Percentiles rank a stretch among this genome's conserved stretches.
Evolutionary conservation across 345 rosid genomes (phyloP).

Genomic region (rapeseed (Brassica napus)): Da-Ae NC_063437.1:3633501-3634000

Average conservation of each 20-base stretch:
- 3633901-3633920: background rate
- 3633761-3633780: background rate
- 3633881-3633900: background rate
- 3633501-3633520: background rate
- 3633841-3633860: background rate
- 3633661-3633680: background rate
- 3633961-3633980: background rate
- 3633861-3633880: background rate
- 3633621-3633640: background rate
- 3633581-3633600: background rate
- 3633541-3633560: background rate
- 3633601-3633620: background rate
- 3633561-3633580: background rate
- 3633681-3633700: background rate
- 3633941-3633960: background rate
- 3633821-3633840: background rate
- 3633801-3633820: background rate
- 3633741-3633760: background rate
- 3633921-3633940: background rate
- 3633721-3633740: background rate
- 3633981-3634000: slow-evolving; percentile 28
- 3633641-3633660: background rate
- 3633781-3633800: background rate
- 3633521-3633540: background rate
- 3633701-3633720: background rate